A percentile compares a stretch with the other conserved stretches of the same genome.
These are phyloP conservation scores for Microsporum audouinii DNA, from an alignment of 2,329 filamentous ascomycete species.

Conservation along the genomic window DNA sequence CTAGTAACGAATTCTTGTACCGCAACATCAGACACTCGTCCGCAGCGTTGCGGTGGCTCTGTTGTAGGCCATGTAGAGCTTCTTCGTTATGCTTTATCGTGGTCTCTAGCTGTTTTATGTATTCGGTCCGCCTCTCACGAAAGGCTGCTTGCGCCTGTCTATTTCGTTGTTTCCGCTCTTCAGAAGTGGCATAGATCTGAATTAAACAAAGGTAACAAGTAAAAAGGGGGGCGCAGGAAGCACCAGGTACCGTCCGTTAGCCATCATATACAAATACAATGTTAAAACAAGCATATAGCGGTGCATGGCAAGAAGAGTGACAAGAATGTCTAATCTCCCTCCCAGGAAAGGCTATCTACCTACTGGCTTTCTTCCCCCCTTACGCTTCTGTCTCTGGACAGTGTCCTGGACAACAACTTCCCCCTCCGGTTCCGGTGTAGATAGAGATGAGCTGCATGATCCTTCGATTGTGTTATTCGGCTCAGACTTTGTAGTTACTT, in stretches of 20 bases:
- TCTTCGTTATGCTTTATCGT: slow-evolving; percentile 97
- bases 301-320: slow-evolving; percentile 7
- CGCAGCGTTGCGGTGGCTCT: slow-evolving; percentile 84
- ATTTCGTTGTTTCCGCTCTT: slow-evolving; percentile 96
- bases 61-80: slow-evolving; percentile 80
- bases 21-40: slow-evolving; percentile 97
- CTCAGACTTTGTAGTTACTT: slow-evolving; percentile 34
- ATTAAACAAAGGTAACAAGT: neutral
- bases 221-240: neutral
- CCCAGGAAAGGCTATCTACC: slow-evolving; percentile 26
- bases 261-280: neutral
- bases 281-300: slow-evolving; percentile 10
- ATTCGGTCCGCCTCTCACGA: slow-evolving; percentile 90
- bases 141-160: slow-evolving; percentile 95
- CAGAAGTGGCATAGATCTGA: slow-evolving; percentile 95
- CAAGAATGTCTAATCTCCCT: slow-evolving; percentile 12
- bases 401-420: slow-evolving; percentile 32
- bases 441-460: slow-evolving; percentile 36
- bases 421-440: slow-evolving; percentile 36
- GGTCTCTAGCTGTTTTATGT: slow-evolving; percentile 97
- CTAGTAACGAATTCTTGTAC: slow-evolving; percentile 94
- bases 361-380: slow-evolving; percentile 96
- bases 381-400: slow-evolving; percentile 66
- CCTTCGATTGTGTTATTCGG: slow-evolving; percentile 27
- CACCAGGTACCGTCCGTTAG: neutral